Conservation (phyloP, 352 stramenopile species). For the Phytophthora fragariae region DNA sequence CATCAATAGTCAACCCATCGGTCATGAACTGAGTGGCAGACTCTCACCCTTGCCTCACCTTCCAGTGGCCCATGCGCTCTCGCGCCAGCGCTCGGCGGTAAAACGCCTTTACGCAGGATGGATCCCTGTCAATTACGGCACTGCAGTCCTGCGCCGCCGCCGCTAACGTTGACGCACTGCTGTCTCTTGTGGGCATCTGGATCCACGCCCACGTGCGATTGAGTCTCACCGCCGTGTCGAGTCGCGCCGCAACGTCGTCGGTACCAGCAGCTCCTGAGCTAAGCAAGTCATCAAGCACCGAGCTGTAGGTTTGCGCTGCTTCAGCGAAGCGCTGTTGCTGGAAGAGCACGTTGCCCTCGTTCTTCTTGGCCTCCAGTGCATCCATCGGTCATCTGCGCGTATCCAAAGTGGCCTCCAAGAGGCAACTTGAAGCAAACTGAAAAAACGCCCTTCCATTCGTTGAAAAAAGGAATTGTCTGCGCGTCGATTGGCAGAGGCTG, state of each 20-base stretch:
- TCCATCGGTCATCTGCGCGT: constrained; percentile 28
- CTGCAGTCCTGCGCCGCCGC: constrained; percentile 79
- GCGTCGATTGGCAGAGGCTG: constrained; percentile 90
- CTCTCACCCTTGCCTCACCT: constrained; percentile 32
- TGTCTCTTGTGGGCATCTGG: constrained; percentile 36
- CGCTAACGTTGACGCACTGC: constrained; percentile 12
- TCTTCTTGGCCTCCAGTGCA: constrained; percentile 55
- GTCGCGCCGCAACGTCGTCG: constrained; percentile 17
- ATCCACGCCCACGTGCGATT: constrained; percentile 74
- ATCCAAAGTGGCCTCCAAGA: constrained; percentile 1
- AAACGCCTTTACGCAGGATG: constrained; percentile 87
- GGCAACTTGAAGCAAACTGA: constrained; percentile 6
- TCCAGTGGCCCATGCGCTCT: constrained; percentile 70
- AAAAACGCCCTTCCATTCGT: constrained; percentile 11
- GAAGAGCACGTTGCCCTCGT: constrained; percentile 67
- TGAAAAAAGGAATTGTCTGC: constrained; percentile 49
- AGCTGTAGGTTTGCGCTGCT: constrained; percentile 60
- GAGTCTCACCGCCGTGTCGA: constrained; percentile 64
- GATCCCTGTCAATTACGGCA: constrained; percentile 69
- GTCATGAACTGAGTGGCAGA: background rate
- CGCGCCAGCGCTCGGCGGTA: constrained; percentile 87
- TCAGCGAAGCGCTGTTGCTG: constrained; percentile 50
- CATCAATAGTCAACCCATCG: background rate
- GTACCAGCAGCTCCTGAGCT: background rate
- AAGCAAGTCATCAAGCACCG: constrained; percentile 35